Evolutionary conservation across 176 grass and related monocot species (phyloP).

Genomic region (Aegilops bicornis): DNA sequence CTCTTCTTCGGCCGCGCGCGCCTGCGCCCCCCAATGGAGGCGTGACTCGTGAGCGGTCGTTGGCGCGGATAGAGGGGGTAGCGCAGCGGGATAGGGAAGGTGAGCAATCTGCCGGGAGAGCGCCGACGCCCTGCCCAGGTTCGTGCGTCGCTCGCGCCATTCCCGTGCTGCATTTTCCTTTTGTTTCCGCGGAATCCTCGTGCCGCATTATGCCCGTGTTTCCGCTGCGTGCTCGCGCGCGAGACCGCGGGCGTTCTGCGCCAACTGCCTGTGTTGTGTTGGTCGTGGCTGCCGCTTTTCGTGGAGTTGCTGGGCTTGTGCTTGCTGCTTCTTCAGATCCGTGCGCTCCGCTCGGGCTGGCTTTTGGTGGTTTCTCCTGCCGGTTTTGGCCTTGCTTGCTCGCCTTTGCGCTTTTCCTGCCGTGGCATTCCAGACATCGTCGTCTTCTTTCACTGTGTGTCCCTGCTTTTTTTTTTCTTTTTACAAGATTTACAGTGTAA

Average conservation of each 20-base stretch:
- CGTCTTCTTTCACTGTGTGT: neutral
- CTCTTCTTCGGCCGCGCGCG: neutral
- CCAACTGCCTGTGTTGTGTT: neutral
- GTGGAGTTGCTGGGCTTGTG: neutral
- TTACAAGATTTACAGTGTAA: neutral
- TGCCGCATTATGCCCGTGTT: neutral
- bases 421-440: neutral
- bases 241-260: neutral
- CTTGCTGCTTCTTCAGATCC: conserved; percentile 24
- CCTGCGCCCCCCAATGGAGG: conserved; percentile 16
- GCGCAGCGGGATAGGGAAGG: neutral
- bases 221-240: neutral
- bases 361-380: neutral
- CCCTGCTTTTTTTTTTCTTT: too few relatives aligned
- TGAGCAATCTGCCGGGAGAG: neutral
- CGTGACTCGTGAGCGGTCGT: conserved; percentile 22
- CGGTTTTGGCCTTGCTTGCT: neutral
- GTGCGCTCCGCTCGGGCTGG: neutral
- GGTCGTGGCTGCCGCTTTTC: neutral
- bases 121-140: conserved; percentile 14
- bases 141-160: neutral
- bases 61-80: neutral
- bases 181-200: neutral
- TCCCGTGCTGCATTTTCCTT: neutral
- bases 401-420: neutral